phyloP scores from a whole-genome alignment of 192 early-diverging fungal species.

The Coemansia sp. region DNA sequence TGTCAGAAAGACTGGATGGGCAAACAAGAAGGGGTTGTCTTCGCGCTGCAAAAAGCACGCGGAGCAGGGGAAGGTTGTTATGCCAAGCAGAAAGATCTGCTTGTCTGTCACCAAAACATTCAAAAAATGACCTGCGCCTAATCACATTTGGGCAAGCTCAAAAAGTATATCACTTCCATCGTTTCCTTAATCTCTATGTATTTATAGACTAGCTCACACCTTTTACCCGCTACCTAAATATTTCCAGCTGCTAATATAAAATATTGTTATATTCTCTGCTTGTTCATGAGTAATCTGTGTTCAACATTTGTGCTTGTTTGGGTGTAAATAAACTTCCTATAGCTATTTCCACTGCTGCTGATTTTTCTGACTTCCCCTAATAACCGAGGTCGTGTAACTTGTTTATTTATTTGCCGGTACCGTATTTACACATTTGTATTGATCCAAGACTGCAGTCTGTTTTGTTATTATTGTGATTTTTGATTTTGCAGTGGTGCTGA shows the following conservation, averaged over 20 bases:
- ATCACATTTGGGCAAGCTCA: neutral
- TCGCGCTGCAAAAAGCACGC: neutral
- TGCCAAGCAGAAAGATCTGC: slow-evolving; percentile 2
- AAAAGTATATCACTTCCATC: too few relatives aligned
- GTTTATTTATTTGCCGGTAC: neutral
- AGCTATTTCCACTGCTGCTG: neutral
- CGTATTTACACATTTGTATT: neutral
- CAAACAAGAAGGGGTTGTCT: neutral
- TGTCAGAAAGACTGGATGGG: neutral
- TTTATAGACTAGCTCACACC: too few relatives aligned
- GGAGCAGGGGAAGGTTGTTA: neutral
- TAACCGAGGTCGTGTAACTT: neutral
- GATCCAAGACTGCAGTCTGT: neutral
- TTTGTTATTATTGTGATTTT: neutral
- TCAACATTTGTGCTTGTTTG: too few relatives aligned
- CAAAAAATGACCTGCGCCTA: neutral
- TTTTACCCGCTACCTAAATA: too few relatives aligned
- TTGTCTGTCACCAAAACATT: slow-evolving; percentile 1
- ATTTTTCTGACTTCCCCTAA: neutral
- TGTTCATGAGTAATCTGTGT: too few relatives aligned
- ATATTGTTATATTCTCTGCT: too few relatives aligned
- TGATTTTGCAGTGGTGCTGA: neutral
- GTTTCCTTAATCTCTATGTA: too few relatives aligned
- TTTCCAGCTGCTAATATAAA: too few relatives aligned
- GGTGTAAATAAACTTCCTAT: neutral